phyloP scores from a whole-genome alignment of 106 monocot genomes.

The Dendrobium nobile region DNA sequence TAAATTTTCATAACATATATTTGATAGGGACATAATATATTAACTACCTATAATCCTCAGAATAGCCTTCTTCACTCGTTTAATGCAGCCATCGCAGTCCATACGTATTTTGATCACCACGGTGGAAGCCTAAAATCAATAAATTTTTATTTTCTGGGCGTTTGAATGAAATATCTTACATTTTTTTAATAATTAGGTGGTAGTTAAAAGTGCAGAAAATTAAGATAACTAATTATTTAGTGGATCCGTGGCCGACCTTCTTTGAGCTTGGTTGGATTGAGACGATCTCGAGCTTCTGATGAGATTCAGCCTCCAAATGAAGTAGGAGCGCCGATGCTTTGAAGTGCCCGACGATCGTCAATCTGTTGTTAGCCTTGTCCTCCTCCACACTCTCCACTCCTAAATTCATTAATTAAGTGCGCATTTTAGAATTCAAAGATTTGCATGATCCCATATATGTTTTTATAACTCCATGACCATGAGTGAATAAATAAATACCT shows the following conservation, averaged over 20 bases:
- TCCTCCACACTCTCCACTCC: constrained; percentile 33
- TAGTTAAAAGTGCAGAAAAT: too few relatives aligned
- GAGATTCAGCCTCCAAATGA: constrained; percentile 37
- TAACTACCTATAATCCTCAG: constrained; percentile 31
- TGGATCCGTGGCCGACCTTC: not conserved
- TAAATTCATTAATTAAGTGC: constrained; percentile 1
- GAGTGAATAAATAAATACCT: constrained; percentile 13
- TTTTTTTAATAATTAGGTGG: too few relatives aligned
- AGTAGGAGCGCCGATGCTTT: constrained; percentile 52
- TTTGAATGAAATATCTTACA: too few relatives aligned
- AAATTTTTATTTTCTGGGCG: too few relatives aligned
- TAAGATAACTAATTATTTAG: too few relatives aligned
- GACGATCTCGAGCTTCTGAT: constrained; percentile 58
- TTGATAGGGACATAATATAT: too few relatives aligned
- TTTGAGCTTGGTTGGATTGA: constrained; percentile 20
- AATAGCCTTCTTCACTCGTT: constrained; percentile 34
- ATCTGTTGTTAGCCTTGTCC: constrained; percentile 29
- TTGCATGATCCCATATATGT: too few relatives aligned
- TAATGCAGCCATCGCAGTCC: constrained; percentile 63
- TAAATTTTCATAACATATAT: too few relatives aligned
- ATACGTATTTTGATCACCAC: constrained; percentile 48
- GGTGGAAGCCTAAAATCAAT: not conserved
- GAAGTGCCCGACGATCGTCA: constrained; percentile 53
- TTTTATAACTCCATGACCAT: too few relatives aligned
- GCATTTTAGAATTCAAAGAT: not conserved